Base-by-base conservation (phyloP, 495 filamentous ascomycete species). In the Podospora conica region DNA sequence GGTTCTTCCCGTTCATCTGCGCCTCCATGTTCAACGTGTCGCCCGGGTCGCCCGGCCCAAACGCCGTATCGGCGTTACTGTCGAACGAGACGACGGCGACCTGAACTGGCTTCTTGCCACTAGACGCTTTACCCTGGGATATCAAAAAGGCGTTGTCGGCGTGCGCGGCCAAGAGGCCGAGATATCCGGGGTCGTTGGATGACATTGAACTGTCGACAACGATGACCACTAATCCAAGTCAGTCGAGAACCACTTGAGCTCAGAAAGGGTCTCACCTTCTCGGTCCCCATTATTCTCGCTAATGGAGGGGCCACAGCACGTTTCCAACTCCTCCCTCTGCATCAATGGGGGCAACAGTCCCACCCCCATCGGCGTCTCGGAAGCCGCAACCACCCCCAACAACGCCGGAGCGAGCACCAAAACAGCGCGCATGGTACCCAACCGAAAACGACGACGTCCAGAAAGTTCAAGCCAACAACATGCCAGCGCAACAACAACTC, bases 1-100 rank as follows among this genome's bases (percentile, higher is more conserved):
- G 53, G 3, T 57, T 59, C 54, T 69, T 60, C 24, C 69, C 68
- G 31, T 61, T 60, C 58, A 66, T 65, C 20, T 53, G 29, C 1
- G 66, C 66, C 40, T 69, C 62, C 15, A 63, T 60, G 62, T 33
- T 66, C 21, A 72, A 25, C 2, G 29, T 31, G 63, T 69, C 68
- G 15, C 62, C 73, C 1, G 75, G 75, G 63, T 76, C 73, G 53
- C 74, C 73, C 3, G 74, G 68, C 3, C 56, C 55, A 60, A 74
- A 78, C 3, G 67, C 66, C 7, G 72, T 58, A 20, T 59, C 55
- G 3, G 74, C 66, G 1, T 23, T 18, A 53, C 60, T 21, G 55
- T 67, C 64, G 48, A 76, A 78, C 53, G 70, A 69, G 54, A 76
- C 64, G 15, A 78, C 64, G 28, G 73, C 65, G 21, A 78, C 73